These are phyloP conservation scores for Neurospora sp. DNA, from an alignment of 2,329 filamentous ascomycete species.

Conservation along the genomic window DNA sequence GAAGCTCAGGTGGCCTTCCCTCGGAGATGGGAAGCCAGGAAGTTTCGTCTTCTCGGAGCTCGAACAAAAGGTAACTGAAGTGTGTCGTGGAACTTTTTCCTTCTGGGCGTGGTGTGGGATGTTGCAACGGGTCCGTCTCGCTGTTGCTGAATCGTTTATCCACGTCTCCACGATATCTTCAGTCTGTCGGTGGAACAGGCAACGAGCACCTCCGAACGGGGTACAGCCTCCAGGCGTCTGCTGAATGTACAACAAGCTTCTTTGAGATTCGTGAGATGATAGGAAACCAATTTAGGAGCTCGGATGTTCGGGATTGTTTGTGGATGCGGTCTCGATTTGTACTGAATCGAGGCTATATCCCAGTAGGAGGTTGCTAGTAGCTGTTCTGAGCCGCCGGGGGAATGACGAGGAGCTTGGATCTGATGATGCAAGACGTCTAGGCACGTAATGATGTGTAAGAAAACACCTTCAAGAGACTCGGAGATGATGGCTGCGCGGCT, in stretches of 20 bases:
- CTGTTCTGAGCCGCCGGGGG: neutral
- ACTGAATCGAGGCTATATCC: neutral
- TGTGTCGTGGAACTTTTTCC: neutral
- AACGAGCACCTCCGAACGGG: neutral
- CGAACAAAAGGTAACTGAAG: neutral
- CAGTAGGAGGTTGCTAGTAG: neutral
- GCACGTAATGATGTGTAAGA: neutral
- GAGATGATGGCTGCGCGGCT: neutral
- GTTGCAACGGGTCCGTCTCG: neutral
- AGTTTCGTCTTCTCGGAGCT: neutral
- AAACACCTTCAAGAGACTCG: neutral
- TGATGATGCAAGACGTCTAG: neutral
- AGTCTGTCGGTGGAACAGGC: neutral
- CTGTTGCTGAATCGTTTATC: neutral
- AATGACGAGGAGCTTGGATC: neutral
- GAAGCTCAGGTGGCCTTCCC: constrained; percentile 2
- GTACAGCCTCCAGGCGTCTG: neutral
- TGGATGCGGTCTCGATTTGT: neutral
- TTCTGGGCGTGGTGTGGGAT: neutral
- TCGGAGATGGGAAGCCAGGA: neutral
- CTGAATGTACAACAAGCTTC: neutral
- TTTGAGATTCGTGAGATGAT: neutral
- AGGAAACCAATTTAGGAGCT: neutral
- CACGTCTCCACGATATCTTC: neutral
- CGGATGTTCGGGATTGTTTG: neutral